These are phyloP conservation scores for Colletotrichum tropicicola DNA, from an alignment of 2,329 filamentous ascomycete species.

Conservation along the genomic window DNA sequence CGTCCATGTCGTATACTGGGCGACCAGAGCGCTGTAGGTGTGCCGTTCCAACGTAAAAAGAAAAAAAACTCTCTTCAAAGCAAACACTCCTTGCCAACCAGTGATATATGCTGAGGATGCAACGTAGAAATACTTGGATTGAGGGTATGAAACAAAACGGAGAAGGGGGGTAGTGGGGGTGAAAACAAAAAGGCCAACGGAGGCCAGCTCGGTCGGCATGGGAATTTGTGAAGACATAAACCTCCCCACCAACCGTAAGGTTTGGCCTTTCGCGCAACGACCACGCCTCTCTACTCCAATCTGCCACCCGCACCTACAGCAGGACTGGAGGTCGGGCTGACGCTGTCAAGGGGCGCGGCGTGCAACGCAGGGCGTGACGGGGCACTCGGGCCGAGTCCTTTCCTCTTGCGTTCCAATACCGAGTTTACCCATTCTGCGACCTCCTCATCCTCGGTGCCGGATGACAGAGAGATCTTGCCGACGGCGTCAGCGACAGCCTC, in stretches of 20 bases:
- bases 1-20: constrained; percentile 4
- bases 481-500: constrained; percentile 54
- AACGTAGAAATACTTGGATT: constrained; percentile 30
- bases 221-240: constrained; percentile 10
- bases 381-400: constrained; percentile 58
- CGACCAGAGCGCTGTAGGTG: background rate
- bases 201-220: constrained; percentile 28
- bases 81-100: constrained; percentile 17
- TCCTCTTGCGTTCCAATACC: constrained; percentile 73
- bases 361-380: constrained; percentile 83
- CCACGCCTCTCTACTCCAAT: background rate
- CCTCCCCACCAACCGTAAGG: constrained; percentile 28
- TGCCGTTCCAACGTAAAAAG: background rate
- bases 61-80: background rate
- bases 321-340: constrained; percentile 63
- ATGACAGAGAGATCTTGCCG: constrained; percentile 52
- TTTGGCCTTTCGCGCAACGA: background rate
- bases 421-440: constrained; percentile 85
- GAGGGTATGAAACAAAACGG: constrained; percentile 29
- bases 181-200: constrained; percentile 18
- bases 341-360: constrained; percentile 82
- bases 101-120: constrained; percentile 22
- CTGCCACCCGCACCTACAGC: constrained; percentile 3
- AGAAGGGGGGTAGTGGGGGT: background rate
- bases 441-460: constrained; percentile 72